These are phyloP conservation scores for Ophiostoma tasmaniense DNA, from an alignment of 2,329 filamentous ascomycete genomes.

Conservation along the genomic window DNA sequence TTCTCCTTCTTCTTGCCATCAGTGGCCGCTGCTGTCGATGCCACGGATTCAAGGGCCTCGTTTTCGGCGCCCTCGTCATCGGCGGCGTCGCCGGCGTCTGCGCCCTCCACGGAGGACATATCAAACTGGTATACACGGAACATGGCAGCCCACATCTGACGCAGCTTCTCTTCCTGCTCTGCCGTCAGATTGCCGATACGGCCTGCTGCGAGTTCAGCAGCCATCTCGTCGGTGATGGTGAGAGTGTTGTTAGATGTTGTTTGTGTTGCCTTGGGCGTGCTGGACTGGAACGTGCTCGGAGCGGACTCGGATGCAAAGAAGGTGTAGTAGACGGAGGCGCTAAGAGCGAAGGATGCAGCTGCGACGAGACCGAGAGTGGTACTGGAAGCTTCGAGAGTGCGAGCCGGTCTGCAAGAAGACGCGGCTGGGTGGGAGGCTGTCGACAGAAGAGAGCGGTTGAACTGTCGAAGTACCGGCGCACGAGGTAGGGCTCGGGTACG, in stretches of 20 bases:
- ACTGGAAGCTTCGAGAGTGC: conserved; percentile 15
- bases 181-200: conserved; percentile 79
- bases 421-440: not conserved
- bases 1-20: conserved; percentile 49
- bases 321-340: not conserved
- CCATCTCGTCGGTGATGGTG: conserved; percentile 13
- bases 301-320: not conserved
- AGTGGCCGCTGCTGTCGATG: conserved; percentile 22
- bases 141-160: conserved; percentile 72
- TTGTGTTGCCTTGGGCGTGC: not conserved
- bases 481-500: not conserved
- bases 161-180: conserved; percentile 81
- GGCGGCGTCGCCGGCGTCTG: conserved; percentile 27
- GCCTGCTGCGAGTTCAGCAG: conserved; percentile 48
- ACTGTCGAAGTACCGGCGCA: not conserved
- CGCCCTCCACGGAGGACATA: conserved; percentile 25
- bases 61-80: conserved; percentile 19
- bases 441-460: not conserved
- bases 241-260: not conserved
- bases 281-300: not conserved
- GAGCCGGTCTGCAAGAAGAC: not conserved
- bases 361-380: conserved; percentile 7
- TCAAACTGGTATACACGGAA: conserved; percentile 65
- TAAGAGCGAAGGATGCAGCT: conserved; percentile 10
- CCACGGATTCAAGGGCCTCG: conserved; percentile 20